Evolutionary conservation across 2,329 filamentous ascomycete genomes (phyloP).

Genomic region (Cryphonectria japonica): DNA sequence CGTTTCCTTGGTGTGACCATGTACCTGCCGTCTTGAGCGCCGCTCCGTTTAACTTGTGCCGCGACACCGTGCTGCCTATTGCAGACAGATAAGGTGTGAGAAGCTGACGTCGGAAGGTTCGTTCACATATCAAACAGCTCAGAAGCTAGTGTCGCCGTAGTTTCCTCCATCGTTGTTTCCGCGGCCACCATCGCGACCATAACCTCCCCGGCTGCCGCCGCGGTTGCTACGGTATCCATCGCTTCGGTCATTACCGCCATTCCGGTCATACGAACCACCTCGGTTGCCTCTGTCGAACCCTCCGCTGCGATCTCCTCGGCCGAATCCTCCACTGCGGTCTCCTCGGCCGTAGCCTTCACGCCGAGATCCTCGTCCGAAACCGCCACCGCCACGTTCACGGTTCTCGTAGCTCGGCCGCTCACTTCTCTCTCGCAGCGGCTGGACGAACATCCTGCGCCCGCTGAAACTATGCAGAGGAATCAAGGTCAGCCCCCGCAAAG

Average conservation of each 20-base stretch:
- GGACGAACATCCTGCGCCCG: slow-evolving; percentile 2
- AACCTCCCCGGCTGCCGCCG: neutral
- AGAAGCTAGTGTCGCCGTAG: neutral
- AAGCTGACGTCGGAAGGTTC: neutral
- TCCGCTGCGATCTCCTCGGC: neutral
- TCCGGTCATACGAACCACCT: neutral
- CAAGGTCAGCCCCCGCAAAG: neutral
- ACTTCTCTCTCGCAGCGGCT: neutral
- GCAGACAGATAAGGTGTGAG: neutral
- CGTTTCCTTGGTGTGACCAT: neutral
- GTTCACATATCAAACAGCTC: neutral
- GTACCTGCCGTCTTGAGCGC: neutral
- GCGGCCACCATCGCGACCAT: slow-evolving; percentile 7
- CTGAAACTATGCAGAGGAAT: neutral
- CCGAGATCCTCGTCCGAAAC: neutral
- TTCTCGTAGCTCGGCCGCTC: neutral
- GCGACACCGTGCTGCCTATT: neutral
- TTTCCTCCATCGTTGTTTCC: neutral
- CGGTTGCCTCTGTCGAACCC: neutral
- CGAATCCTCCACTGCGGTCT: neutral
- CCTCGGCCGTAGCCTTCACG: neutral
- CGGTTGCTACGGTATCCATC: neutral
- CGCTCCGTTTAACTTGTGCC: neutral
- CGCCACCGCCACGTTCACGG: neutral
- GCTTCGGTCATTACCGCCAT: neutral